A percentile compares a stretch with the other conserved stretches of the same genome.
phyloP scores from a whole-genome alignment of 2,329 filamentous ascomycete genomes.

The Cytospora chrysosperma region DNA sequence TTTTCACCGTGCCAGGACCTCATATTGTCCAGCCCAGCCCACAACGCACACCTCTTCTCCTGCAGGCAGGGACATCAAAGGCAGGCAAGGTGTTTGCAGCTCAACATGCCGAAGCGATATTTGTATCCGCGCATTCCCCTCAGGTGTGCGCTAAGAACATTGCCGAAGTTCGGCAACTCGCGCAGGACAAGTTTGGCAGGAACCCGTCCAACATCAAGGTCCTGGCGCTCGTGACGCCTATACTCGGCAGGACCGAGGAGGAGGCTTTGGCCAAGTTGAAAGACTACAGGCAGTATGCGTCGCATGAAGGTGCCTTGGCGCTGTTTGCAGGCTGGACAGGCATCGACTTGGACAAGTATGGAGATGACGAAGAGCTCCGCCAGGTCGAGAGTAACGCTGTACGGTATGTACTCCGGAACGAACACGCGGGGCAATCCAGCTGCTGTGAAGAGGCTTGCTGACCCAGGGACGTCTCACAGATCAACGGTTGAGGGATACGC shows the following conservation, averaged over 20 bases:
- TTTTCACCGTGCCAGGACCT: constrained; percentile 53
- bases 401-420: constrained; percentile 31
- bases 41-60: constrained; percentile 66
- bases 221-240: constrained; percentile 62
- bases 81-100: constrained; percentile 67
- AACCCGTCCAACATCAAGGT: constrained; percentile 65
- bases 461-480: background rate
- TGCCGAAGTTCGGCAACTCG: constrained; percentile 59
- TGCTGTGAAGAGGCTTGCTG: too few species aligned
- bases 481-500: constrained; percentile 28
- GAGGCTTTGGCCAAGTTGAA: constrained; percentile 64
- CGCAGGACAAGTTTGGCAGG: constrained; percentile 51
- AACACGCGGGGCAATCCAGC: background rate
- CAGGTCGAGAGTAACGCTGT: constrained; percentile 42
- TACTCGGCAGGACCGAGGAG: constrained; percentile 64
- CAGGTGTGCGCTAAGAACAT: constrained; percentile 60
- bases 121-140: constrained; percentile 65
- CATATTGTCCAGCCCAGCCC: constrained; percentile 66
- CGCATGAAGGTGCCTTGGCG: constrained; percentile 62
- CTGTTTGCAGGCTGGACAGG: constrained; percentile 75
- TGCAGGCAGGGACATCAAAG: constrained; percentile 68
- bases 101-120: constrained; percentile 68
- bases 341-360: constrained; percentile 44
- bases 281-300: constrained; percentile 61
- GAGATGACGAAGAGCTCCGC: constrained; percentile 40